Evolutionary conservation across 202 grass and related monocot species (phyloP).

Genomic region (Hordeum pubiflorum): DNA sequence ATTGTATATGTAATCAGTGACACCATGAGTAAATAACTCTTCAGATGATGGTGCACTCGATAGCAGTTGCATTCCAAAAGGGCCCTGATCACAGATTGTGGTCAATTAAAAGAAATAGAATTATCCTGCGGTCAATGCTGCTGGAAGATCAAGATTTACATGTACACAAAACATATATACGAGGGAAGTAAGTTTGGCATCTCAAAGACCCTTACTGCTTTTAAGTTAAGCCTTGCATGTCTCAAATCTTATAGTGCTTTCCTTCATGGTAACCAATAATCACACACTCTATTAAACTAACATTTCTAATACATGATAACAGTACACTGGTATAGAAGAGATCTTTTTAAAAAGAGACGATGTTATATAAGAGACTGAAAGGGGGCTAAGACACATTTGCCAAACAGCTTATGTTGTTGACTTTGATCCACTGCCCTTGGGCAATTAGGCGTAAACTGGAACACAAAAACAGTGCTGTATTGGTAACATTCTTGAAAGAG

Average conservation of each 20-base stretch:
- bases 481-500: not conserved
- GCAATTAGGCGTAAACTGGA: not conserved
- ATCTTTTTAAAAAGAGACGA: not conserved
- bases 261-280: not conserved
- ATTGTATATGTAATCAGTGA: conserved; percentile 62
- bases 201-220: not conserved
- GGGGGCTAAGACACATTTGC: not conserved
- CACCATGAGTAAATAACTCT: conserved; percentile 48
- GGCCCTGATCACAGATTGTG: conserved; percentile 49
- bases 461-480: not conserved
- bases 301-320: conserved; percentile 1
- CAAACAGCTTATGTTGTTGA: not conserved
- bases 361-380: not conserved
- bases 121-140: not conserved
- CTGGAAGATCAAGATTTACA: not conserved
- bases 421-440: conserved; percentile 4
- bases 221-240: not conserved
- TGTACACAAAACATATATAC: not conserved
- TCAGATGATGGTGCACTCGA: conserved; percentile 32
- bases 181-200: conserved; percentile 2
- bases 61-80: conserved; percentile 79
- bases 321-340: not conserved
- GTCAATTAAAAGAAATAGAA: conserved; percentile 10
- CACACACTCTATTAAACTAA: not conserved
- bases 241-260: conserved; percentile 2